These are phyloP conservation scores for Neckera pumila DNA, from an alignment of 225 moss, liverwort and hornwort genomes.

Conservation along the genomic window DNA sequence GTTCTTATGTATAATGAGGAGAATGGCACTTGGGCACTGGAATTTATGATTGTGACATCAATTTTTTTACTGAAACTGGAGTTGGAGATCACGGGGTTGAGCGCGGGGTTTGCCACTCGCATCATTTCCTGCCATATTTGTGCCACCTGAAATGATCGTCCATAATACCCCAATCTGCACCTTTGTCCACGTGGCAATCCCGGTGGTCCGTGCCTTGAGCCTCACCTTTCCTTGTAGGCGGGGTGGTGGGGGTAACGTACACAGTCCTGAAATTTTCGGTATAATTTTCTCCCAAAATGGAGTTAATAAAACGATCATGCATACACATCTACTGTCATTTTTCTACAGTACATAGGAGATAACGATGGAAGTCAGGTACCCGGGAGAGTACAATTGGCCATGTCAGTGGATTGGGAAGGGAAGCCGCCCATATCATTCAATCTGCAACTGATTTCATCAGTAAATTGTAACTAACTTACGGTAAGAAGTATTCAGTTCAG, in stretches of 20 bases:
- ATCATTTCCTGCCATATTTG: background rate
- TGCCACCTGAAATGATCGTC: background rate
- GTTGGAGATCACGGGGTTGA: background rate
- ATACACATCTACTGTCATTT: background rate
- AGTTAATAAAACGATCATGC: background rate
- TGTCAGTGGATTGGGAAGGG: background rate
- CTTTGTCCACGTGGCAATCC: background rate
- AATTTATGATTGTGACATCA: background rate
- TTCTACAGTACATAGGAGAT: background rate
- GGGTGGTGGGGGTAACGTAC: too few relatives aligned
- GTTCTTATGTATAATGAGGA: background rate
- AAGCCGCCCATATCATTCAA: background rate
- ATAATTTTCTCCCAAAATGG: background rate
- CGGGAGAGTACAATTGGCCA: background rate
- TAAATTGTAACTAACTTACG: background rate
- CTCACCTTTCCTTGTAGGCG: background rate
- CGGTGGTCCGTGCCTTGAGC: too few relatives aligned
- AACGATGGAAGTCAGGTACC: background rate
- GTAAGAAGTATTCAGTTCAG: background rate
- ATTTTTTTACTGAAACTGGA: background rate
- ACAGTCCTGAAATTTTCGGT: fast-evolving
- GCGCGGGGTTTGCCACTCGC: background rate
- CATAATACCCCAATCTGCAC: background rate
- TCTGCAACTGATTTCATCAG: background rate
- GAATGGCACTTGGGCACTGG: background rate